Base-by-base conservation (phyloP, 345 rosid species). In the Noccaea bulbosa region DNA sequence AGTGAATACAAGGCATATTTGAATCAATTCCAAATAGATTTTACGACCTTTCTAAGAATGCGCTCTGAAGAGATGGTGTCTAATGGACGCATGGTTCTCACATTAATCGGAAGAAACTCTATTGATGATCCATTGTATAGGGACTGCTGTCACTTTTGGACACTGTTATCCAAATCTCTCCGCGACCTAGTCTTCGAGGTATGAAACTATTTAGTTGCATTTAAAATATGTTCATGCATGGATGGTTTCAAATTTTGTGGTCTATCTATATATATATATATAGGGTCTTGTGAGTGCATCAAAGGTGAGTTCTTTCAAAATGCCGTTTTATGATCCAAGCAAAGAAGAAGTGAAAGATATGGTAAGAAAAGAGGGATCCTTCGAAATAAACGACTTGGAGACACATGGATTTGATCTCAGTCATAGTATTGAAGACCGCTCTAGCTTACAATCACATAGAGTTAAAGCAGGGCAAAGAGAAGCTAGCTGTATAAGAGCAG, bases 401-500 rank as follows among this genome's bases (percentile, higher is more conserved):
- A 22, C 67, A 45, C 61, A 73, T 16, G 78, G 4, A 22, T 72
- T 62, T 62, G 69, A 70, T 48, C 58, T 70, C 2, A 44, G 63
- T 1, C 39, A 67, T 33, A 55, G 62, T 41, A 57, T 41, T 6
- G 53, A 67, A 9, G 53, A 39, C 0, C 3, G 11, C 4, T 27
- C 30, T 49, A 52, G 69, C 46, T 41, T 52, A 71, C 77, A 14
- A 74, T 59, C 7, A 70, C 11, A 70, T 1, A 8, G 38, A 49
- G 67, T 10, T 40, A 60, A 38, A 7, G 16, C 74, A 27, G 74
- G 74, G 2, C 14, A 80, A 35, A 71, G 55, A 27, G 79, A 82
- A 37, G 85, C 84, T 0, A 62, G 27, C 62, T 79, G 80, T 68
- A 64, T 85, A 30, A 79, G 90, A 72, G 88, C 93, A 1, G 93